Conservation (phyloP, 1,139 yeast genomes). For the Blastobotrys illinoisensis region DNA sequence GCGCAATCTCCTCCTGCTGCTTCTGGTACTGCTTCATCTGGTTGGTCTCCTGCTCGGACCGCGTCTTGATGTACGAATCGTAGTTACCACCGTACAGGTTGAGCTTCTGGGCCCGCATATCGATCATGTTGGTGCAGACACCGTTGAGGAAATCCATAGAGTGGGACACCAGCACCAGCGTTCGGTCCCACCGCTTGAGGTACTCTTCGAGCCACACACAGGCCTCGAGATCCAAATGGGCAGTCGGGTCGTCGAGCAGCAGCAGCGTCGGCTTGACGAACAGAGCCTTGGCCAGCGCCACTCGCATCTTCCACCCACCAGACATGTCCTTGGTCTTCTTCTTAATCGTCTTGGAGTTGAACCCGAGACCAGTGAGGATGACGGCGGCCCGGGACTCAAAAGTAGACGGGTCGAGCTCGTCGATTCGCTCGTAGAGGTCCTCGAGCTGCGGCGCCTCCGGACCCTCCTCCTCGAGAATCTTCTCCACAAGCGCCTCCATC, state of each 20-base stretch:
- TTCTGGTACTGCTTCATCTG: conserved; percentile 96
- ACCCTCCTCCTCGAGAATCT: conserved; percentile 82
- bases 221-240: conserved; percentile 98
- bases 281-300: conserved; percentile 72
- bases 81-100: conserved; percentile 94
- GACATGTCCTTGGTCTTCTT: conserved; percentile 97
- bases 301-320: conserved; percentile 97
- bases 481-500: conserved; percentile 88
- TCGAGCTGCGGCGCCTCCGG: conserved; percentile 88
- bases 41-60: conserved; percentile 89
- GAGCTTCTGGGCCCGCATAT: conserved; percentile 79
- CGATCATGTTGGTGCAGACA: conserved; percentile 96
- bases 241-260: conserved; percentile 86
- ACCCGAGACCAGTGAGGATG: conserved; percentile 95
- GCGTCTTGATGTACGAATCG: conserved; percentile 92
- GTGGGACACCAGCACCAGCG: conserved; percentile 91
- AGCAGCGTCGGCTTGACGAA: conserved; percentile 27
- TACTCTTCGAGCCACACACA: conserved; percentile 99
- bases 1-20: conserved; percentile 98
- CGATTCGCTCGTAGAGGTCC: conserved; percentile 89
- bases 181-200: conserved; percentile 88
- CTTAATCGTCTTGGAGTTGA: conserved; percentile 76
- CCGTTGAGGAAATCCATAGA: conserved; percentile 99
- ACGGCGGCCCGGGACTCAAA: conserved; percentile 96
- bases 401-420: conserved; percentile 91